These are phyloP conservation scores for Pyrenochaeta sp. DNA, from an alignment of 2,329 filamentous ascomycete genomes.

Conservation along the genomic window DNA sequence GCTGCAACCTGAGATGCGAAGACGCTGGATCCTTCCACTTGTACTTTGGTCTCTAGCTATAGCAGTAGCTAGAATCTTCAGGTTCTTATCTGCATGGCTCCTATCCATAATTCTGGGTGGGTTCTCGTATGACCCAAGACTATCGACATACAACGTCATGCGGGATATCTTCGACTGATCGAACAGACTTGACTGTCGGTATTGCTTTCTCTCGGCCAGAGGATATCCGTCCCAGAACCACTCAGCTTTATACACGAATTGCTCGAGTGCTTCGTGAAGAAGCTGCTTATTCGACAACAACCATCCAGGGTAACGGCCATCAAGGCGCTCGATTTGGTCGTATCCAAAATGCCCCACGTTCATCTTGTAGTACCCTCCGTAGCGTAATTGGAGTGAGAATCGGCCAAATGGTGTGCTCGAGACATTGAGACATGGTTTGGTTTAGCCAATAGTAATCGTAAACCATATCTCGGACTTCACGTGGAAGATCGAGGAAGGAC, in stretches of 20 bases:
- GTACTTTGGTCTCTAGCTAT: neutral
- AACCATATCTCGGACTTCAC: neutral
- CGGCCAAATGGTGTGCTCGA: neutral
- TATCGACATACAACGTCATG: neutral
- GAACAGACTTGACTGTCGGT: neutral
- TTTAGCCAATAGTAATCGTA: neutral
- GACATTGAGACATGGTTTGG: neutral
- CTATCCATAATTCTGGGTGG: neutral
- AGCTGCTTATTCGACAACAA: neutral
- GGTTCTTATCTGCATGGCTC: no score
- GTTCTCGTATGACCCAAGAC: neutral
- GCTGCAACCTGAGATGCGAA: neutral
- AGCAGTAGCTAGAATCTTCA: neutral
- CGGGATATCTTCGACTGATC: neutral
- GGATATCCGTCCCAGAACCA: neutral
- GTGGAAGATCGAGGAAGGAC: constrained; percentile 1
- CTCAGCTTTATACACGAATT: neutral
- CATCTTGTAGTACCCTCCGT: neutral
- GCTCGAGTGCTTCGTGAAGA: neutral
- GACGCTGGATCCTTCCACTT: neutral
- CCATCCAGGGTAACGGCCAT: neutral
- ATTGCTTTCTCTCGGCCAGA: neutral
- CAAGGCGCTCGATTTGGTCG: neutral
- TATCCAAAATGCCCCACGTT: neutral
- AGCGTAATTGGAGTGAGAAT: neutral